Conservation (phyloP, 768 basidiomycete species). For the Punctularia strigosozonata region DNA sequence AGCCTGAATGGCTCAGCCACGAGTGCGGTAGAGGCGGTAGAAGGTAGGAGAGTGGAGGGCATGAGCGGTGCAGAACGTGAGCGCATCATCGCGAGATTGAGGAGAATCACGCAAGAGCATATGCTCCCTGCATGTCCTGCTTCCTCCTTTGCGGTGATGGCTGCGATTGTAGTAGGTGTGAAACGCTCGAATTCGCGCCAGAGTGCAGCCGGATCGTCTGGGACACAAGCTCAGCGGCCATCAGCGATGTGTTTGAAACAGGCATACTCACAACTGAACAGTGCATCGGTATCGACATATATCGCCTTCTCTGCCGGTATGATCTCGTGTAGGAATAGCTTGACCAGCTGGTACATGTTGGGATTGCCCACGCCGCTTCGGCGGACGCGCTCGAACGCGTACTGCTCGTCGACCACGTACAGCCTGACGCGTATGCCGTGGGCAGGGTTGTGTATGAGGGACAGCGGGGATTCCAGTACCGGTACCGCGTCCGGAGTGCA, state of each 20-base stretch:
- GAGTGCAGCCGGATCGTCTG: constrained; percentile 8
- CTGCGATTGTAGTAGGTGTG: constrained; percentile 3
- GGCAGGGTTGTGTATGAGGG: constrained; percentile 4
- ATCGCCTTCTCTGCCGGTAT: constrained; percentile 7
- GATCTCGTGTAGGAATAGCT: constrained; percentile 11
- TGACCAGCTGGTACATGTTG: constrained; percentile 6
- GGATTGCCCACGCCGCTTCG: constrained; percentile 8
- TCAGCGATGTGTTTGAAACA: no score
- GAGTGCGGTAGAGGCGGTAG: no score
- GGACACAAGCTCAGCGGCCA: no score
- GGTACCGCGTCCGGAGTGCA: constrained; percentile 7
- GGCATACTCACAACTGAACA: no score
- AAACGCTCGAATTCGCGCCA: constrained; percentile 9
- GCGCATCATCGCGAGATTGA: constrained; percentile 8
- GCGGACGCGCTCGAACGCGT: constrained; percentile 4
- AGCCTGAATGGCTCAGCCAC: background rate
- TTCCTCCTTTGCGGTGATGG: constrained; percentile 8
- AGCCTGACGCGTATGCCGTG: constrained; percentile 4
- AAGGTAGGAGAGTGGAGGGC: constrained; percentile 6
- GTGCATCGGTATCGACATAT: constrained; percentile 10
- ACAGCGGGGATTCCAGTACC: constrained; percentile 6
- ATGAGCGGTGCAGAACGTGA: constrained; percentile 7
- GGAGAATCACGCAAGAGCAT: constrained; percentile 9
- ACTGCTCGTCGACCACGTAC: constrained; percentile 6
- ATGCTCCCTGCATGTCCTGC: constrained; percentile 4